Conservation (phyloP, 768 basidiomycete genomes). For the Rhizopogon vulgaris region DNA sequence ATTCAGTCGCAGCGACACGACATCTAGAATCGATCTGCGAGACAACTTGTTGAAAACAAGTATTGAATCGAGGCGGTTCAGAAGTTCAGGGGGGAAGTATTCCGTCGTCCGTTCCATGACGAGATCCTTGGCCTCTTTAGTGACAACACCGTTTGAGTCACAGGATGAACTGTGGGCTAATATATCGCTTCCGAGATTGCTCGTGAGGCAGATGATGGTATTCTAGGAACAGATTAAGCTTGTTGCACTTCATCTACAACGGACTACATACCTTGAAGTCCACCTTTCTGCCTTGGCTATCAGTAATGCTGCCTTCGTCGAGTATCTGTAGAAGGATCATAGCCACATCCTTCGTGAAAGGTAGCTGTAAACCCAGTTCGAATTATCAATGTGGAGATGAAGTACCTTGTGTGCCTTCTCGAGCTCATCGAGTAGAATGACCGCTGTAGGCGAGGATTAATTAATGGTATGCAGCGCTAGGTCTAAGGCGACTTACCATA, state of each 20-base stretch:
- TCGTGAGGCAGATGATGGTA: conserved; percentile 87
- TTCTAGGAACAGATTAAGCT: conserved; percentile 39
- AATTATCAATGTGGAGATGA: neutral
- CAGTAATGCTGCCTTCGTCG: conserved; percentile 85
- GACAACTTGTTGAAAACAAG: conserved; percentile 90
- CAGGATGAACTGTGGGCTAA: conserved; percentile 64
- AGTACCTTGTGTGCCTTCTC: conserved; percentile 77
- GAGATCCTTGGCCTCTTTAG: conserved; percentile 50
- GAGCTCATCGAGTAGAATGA: conserved; percentile 60
- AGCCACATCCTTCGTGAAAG: conserved; percentile 59
- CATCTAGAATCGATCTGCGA: conserved; percentile 61
- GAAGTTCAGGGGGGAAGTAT: conserved; percentile 85
- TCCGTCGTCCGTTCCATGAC: conserved; percentile 72
- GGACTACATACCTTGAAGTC: conserved; percentile 67
- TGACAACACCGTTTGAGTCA: conserved; percentile 58
- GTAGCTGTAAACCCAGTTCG: neutral
- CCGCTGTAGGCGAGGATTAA: conserved; percentile 30
- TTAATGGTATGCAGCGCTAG: neutral
- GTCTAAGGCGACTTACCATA: conserved; percentile 32
- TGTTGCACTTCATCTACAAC: neutral
- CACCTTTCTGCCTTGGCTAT: conserved; percentile 87
- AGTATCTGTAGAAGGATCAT: conserved; percentile 89
- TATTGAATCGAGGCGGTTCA: conserved; percentile 85
- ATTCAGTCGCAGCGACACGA: conserved; percentile 68
- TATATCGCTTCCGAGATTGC: conserved; percentile 80